Evolutionary conservation across 345 rosid genomes (phyloP).

Genomic region (Rhizophora apiculata): DNA sequence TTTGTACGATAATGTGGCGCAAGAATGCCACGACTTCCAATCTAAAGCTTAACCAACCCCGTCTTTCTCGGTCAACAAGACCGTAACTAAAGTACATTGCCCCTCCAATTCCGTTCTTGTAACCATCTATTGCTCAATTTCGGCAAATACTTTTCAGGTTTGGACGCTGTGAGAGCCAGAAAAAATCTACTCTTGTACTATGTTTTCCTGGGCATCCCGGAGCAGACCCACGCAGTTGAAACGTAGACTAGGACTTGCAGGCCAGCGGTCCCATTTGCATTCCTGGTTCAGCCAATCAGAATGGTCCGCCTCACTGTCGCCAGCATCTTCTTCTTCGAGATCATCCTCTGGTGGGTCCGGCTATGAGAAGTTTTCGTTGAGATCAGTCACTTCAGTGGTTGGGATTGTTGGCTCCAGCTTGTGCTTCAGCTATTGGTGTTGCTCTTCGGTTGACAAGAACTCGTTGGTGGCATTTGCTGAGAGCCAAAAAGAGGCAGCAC

Average conservation of each 20-base stretch:
- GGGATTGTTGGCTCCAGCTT: slow-evolving; percentile 36
- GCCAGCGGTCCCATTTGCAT: neutral
- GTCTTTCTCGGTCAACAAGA: slow-evolving; percentile 10
- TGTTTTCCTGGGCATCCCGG: slow-evolving; percentile 4
- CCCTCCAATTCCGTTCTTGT: neutral
- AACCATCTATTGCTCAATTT: neutral
- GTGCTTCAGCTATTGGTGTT: slow-evolving; percentile 31
- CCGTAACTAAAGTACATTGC: neutral
- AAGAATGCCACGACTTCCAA: neutral
- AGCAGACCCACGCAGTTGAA: neutral
- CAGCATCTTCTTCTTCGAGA: slow-evolving; percentile 11
- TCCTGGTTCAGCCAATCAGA: slow-evolving; percentile 1
- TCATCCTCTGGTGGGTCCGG: slow-evolving; percentile 13
- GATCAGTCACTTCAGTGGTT: slow-evolving; percentile 31
- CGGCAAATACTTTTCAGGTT: neutral
- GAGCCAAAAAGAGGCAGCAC: slow-evolving; percentile 1
- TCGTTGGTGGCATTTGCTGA: slow-evolving; percentile 35
- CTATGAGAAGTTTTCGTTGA: slow-evolving; percentile 4
- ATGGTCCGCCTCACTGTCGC: neutral
- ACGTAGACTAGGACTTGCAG: neutral
- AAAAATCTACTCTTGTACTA: neutral
- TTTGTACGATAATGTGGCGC: too few relatives aligned
- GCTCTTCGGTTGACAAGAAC: neutral
- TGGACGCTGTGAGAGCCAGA: neutral
- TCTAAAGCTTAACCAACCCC: slow-evolving; percentile 12